Evolutionary conservation across 1,284 basidiomycete species (phyloP), one percentile per base, ranked within the genome.

Genomic region (Peniophora sp.): DNA sequence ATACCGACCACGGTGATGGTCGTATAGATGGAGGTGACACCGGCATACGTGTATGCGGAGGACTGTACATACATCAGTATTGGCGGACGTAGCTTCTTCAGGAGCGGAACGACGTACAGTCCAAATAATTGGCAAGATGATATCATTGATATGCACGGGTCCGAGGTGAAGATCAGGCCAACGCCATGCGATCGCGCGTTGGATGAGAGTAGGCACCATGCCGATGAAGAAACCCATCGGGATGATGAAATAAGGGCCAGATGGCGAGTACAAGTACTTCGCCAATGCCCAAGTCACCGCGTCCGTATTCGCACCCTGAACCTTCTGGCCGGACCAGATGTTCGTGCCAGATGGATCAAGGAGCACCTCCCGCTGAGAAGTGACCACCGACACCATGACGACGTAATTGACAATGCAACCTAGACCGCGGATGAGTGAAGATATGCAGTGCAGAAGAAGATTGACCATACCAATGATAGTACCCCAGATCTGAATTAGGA

Each of bases 221-320:
- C 79, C 79, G 52, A 82, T 69, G 20, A 80, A 49, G 52, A 81
- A 60, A 44, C 70, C 67, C 59, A 81, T 63, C 0, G 79, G 80
- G 32, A 82, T 67, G 54, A 78, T 69, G 55, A 75, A 72, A 56
- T 82, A 82, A 2, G 74, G 75, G 0, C 77, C 77, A 38, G 67
- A 61, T 23, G 67, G 68, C 1, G 78, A 69, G 58, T 81, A 85
- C 20, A 85, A 65, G 50, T 78, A 61, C 53, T 78, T 78, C 2
- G 79, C 79, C 60, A 87, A 70, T 2, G 79, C 66, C 84, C 84
- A 83, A 56, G 85, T 61, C 25, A 87, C 70, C 0, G 84, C 81
- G 45, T 79, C 74, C 17, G 75, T 80, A 65, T 85, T 85, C 20
- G 52, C 36, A 6, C 43, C 32, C 25, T 57, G 56, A n/a, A 56